Percentiles rank a stretch among this genome's conserved stretches.
These are phyloP conservation scores for Naganishia liquefaciens DNA, from an alignment of 1,284 basidiomycete genomes.

Conservation along the genomic window DNA sequence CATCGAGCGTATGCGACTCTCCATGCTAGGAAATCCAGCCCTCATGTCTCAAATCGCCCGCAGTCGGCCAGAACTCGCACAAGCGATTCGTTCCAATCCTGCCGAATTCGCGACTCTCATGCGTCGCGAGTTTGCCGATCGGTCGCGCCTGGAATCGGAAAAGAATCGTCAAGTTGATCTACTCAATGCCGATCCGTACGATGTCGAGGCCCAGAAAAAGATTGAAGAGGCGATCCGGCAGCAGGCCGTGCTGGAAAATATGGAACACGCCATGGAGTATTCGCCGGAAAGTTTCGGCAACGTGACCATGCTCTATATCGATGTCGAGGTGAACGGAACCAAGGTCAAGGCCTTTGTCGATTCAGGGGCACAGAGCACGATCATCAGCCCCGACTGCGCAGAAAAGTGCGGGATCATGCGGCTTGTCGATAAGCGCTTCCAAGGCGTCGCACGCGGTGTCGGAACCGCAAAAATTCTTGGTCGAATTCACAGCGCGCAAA, in stretches of 20 bases:
- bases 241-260: constrained; percentile 85
- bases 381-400: constrained; percentile 88
- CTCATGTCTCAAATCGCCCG: constrained; percentile 74
- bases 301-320: constrained; percentile 85
- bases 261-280: constrained; percentile 87
- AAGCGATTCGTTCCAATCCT: constrained; percentile 69
- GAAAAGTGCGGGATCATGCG: constrained; percentile 96
- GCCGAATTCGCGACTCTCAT: constrained; percentile 72
- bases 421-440: constrained; percentile 80
- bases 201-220: constrained; percentile 82
- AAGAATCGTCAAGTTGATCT: constrained; percentile 66
- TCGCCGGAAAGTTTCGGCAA: constrained; percentile 90
- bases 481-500: constrained; percentile 87
- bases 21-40: constrained; percentile 76
- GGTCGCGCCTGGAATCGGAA: constrained; percentile 60
- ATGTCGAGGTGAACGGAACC: constrained; percentile 85
- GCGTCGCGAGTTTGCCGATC: constrained; percentile 63
- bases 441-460: constrained; percentile 91
- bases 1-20: constrained; percentile 84
- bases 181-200: constrained; percentile 82
- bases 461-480: constrained; percentile 94
- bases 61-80: constrained; percentile 71
- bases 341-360: constrained; percentile 96
- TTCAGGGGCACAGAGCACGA: constrained; percentile 93
- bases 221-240: constrained; percentile 94